Base-by-base conservation (phyloP, 257 asterid genomes). In the Jacaranda mimosifolia region DNA sequence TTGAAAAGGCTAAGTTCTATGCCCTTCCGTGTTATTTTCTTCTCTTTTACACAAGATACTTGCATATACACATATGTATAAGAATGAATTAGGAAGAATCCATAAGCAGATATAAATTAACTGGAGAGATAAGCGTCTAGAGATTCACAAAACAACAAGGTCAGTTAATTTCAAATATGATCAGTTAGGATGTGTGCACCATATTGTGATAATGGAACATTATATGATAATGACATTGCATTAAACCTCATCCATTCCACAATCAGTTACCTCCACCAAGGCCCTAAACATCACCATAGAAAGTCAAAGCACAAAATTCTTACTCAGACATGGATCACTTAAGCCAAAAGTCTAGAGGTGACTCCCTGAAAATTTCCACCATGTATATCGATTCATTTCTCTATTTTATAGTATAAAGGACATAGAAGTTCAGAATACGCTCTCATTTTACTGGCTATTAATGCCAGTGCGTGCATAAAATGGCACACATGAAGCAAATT, bases 21-120 rank as follows among this genome's bases (percentile, higher is more conserved):
- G 76, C 65, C 85, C 51, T 77, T 67, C 72, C 74, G 15, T 38
- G 51, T 60, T 15, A 80, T 46, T 52, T 66, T 42, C 76, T 79
- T 66, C 82, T 79, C 70, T 64, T 40, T 14, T 68, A 63, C 53
- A 70, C 39, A 48, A 0, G 7, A 13, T 38, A 58, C 45, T 21
- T 15, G 17, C 39, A 1, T 5, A 43, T 15, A 3, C 19, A 11
- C 39, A 57, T 15, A 43, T 18, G 4, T 65, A 68, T 12, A 35
- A 35, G 26, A 49, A 60, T n/a, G 14, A 49, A 59, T 26, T 32
- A 18, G 11, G 32, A 45, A 32, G 12, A 8, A 40, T 42, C 14
- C 55, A 14, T 12, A 12, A 18, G 58, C 43, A 42, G 46, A 42
- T 42, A 42, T 5, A 42, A 42, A 71, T 52, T n/a, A 36, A 14